Conservation (phyloP, 2,329 filamentous ascomycete species). For the Monosporascus sp. region DNA sequence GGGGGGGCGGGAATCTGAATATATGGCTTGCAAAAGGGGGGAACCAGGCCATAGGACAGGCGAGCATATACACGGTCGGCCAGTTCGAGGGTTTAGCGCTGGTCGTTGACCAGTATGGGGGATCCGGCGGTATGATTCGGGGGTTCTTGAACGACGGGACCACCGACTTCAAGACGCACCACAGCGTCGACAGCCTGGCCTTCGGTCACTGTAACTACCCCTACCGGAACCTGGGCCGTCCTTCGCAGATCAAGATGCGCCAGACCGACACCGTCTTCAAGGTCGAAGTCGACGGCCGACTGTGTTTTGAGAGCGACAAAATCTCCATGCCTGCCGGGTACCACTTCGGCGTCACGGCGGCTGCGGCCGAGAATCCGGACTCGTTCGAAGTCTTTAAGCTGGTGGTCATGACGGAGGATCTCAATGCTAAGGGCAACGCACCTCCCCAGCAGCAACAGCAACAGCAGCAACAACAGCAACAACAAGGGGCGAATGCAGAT, state of each 20-base stretch:
- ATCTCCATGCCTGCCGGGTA: conserved; percentile 76
- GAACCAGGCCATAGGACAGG: conserved; percentile 57
- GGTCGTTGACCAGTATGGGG: conserved; percentile 78
- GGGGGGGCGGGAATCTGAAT: conserved; percentile 84
- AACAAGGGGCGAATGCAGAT: conserved; percentile 21
- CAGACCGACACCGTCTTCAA: conserved; percentile 63
- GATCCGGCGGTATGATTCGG: conserved; percentile 72
- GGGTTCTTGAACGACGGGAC: conserved; percentile 92
- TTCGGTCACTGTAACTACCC: conserved; percentile 90
- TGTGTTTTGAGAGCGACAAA: conserved; percentile 81
- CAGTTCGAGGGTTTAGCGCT: conserved; percentile 88
- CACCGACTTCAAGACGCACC: conserved; percentile 71
- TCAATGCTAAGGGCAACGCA: conserved; percentile 27
- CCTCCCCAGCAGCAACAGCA: conserved; percentile 27
- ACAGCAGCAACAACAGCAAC: conserved; percentile 28
- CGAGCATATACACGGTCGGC: conserved; percentile 78
- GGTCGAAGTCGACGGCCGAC: conserved; percentile 73
- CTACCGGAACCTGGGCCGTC: conserved; percentile 87
- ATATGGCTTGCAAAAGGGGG: conserved; percentile 83
- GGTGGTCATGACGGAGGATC: conserved; percentile 58
- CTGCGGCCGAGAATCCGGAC: conserved; percentile 85
- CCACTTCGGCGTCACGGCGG: conserved; percentile 80
- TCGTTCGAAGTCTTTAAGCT: conserved; percentile 93
- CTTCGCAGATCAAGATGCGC: conserved; percentile 70
- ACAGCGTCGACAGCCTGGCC: conserved; percentile 75